Evolutionary conservation across 2,329 filamentous ascomycete species (phyloP), one percentile per base, ranked within the genome.

Genomic region (Stachybotrys chartarum): DNA sequence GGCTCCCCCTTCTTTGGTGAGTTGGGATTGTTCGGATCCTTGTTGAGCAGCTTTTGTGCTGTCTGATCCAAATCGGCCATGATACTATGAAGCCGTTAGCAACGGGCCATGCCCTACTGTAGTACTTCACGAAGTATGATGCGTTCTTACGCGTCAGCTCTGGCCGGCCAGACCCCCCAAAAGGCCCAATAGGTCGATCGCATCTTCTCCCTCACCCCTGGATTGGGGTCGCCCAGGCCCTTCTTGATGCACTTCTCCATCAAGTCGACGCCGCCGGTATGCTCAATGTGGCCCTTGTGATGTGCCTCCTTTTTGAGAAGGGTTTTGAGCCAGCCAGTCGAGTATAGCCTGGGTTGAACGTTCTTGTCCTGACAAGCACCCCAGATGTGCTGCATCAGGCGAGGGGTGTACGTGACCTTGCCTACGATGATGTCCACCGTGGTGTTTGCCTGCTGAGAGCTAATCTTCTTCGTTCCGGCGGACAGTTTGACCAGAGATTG

Each of bases 341-440:
- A 87, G 70, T 87, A 96, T 1, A 83, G 83, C 58, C 94, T 85
- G 16, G 92, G 87, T 66, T 94, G 88, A 3, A 92, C 87, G 66
- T 97, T 97, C 76, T 97, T 97, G 75, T 99, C 93, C 68, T 95
- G 88, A 59, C 83, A 88, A 30, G 93, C 92, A 54, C 77, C 75
- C 76, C 85, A 89, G 51, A 97, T 78, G 65, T 97, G 93, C 69
- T 96, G 89, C 78, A 97, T 81, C 59, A 97, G 79, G 31, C 91
- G 87, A 57, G 79, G 76, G 58, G 81, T 92, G 72, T 93, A 97
- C 0, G 91, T 87, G 32, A 88, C 87, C 62, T 87, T 86, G 59
- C 84, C 82, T 59, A 97, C 82, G 53, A 99, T 86, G 18, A 80
- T 84, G 61, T 94, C 87, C n/a, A 96, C 86, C 0, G 89, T 90